Evolutionary conservation across 2,329 filamentous ascomycete species (phyloP), one percentile per base, ranked within the genome.

Genomic region (Pestalotiopsis sp.): DNA sequence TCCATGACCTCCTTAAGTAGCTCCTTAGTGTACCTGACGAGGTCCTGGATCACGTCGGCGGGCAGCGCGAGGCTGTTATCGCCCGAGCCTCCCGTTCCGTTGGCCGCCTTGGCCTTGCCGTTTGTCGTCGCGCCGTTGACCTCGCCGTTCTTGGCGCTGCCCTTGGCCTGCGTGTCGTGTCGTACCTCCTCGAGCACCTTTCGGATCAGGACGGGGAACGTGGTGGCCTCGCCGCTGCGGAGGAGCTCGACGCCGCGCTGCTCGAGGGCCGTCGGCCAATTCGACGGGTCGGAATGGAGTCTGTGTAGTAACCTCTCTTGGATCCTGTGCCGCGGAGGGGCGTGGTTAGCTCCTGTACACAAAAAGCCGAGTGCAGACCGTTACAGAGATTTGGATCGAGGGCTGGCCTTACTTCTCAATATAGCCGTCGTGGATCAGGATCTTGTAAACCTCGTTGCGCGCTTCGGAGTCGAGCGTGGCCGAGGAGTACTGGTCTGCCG

Each of bases 211-310:
- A 83, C 84, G 2, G 88, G 88, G 76, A 90, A 91, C 4, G 85
- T 89, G 25, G 83, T 84, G 63, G 85, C 83, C 70, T 90, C 86
- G 78, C 88, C 88, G 59, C 83, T 86, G 70, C 89, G 89, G 27
- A 91, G 85, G 72, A 91, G 86, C 23, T 83, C 72, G 41, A 91
- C 84, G 52, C 89, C 89, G 78, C 90, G 88, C 67, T 81, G 79
- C 74, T 91, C 87, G 71, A 91, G 81, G 63, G 81, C 74, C 12
- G 89, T 89, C 2, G 89, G 88, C 89, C 89, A 91, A 82, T 91
- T 89, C 71, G 85, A 81, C 4, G 82, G 77, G 79, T 90, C 83
- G 63, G 88, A 81, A 78, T 91, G 82, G 65, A 91, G 86, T 69
- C 86, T 79, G 80, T 91, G 88, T 57, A 91, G 86, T 75, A 91